phyloP scores from a whole-genome alignment of 2,329 filamentous ascomycete species.

The Penicillium olsonii region DNA sequence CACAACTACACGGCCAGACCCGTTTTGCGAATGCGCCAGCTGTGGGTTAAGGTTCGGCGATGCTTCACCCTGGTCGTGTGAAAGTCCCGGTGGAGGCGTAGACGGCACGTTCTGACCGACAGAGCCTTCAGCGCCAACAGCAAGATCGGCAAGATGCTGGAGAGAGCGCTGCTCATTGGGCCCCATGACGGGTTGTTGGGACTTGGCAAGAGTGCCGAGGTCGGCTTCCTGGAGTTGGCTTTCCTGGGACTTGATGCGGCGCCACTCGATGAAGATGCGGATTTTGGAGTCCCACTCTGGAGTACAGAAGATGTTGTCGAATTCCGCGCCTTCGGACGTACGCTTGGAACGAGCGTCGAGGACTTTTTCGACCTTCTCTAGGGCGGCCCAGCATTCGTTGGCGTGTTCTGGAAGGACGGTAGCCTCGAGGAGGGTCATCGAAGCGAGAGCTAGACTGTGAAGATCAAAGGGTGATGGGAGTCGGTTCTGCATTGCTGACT shows the following conservation, averaged over 20 bases:
- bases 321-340: constrained; percentile 32
- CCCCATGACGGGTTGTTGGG: constrained; percentile 38
- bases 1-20: constrained; percentile 33
- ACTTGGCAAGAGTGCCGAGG: constrained; percentile 15
- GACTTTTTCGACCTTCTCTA: constrained; percentile 55
- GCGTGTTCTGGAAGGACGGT: constrained; percentile 42
- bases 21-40: constrained; percentile 25
- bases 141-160: constrained; percentile 46
- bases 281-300: constrained; percentile 44
- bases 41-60: constrained; percentile 30
- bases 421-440: constrained; percentile 46
- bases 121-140: constrained; percentile 45
- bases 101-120: constrained; percentile 32
- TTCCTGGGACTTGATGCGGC: constrained; percentile 37
- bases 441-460: constrained; percentile 42
- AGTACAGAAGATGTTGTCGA: constrained; percentile 42
- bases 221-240: constrained; percentile 31
- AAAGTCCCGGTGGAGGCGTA: constrained; percentile 29
- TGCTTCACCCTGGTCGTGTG: constrained; percentile 27
- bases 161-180: constrained; percentile 47
- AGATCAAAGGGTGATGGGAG: constrained; percentile 43
- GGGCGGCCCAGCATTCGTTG: constrained; percentile 40
- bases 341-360: constrained; percentile 47
- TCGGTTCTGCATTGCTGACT: constrained; percentile 31
- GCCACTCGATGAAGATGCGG: constrained; percentile 42